Conservation (phyloP, 2,329 filamentous ascomycete species). For the Myriosclerotinia duriaeana region DNA sequence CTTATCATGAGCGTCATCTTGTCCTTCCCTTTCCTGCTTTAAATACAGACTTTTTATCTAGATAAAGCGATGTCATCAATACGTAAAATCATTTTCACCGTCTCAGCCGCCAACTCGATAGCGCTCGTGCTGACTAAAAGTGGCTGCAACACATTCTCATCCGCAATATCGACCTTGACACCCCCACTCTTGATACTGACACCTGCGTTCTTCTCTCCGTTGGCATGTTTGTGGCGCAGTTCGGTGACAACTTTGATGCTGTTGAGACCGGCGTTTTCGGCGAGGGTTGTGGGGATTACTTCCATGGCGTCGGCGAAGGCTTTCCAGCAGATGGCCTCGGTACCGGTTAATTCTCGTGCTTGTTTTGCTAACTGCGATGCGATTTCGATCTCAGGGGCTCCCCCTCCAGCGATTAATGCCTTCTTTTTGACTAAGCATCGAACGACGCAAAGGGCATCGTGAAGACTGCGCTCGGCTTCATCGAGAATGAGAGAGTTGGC, state of each 20-base stretch:
- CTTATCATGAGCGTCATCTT: conserved; percentile 20
- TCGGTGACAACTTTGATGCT: conserved; percentile 99
- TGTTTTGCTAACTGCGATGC: conserved; percentile 81
- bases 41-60: conserved; percentile 30
- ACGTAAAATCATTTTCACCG: conserved; percentile 63
- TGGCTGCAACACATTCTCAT: conserved; percentile 95
- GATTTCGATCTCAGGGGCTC: conserved; percentile 95
- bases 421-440: conserved; percentile 99
- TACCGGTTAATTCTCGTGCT: conserved; percentile 80
- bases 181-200: conserved; percentile 98
- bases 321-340: conserved; percentile 98
- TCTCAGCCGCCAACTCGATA: conserved; percentile 95
- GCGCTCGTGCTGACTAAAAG: conserved; percentile 95
- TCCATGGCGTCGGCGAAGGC: conserved; percentile 97
- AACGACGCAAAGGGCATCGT: conserved; percentile 97
- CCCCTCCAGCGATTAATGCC: conserved; percentile 95
- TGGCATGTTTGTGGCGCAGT: conserved; percentile 87
- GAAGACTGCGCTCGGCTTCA: conserved; percentile 92
- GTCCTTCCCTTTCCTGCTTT: conserved; percentile 13
- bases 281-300: conserved; percentile 92
- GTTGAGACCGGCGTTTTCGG: conserved; percentile 96
- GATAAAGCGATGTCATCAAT: conserved; percentile 39
- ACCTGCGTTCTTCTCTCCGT: conserved; percentile 92
- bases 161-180: conserved; percentile 93
- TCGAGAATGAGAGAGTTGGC: conserved; percentile 94